Conservation (phyloP, 106 monocot genomes). For the Chionographis japonica region DNA sequence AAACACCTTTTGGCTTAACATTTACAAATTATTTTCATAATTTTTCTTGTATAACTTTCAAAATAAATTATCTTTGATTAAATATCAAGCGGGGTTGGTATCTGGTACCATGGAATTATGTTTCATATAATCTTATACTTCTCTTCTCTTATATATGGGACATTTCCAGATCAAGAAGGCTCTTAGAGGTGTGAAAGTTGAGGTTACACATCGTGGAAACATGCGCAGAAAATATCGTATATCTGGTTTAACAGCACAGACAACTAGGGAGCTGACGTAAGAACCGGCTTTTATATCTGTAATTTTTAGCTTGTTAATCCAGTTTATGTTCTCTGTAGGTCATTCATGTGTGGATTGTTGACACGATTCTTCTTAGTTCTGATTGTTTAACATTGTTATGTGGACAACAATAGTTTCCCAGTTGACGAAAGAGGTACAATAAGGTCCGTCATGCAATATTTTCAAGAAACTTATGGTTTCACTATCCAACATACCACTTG, state of each 20-base stretch:
- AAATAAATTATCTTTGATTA: too few relatives aligned
- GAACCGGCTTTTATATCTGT: neutral
- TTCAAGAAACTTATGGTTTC: constrained; percentile 82
- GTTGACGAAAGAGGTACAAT: constrained; percentile 77
- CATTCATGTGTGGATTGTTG: neutral
- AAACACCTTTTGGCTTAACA: too few relatives aligned
- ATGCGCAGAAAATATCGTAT: constrained; percentile 94
- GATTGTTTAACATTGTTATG: neutral
- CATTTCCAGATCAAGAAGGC: constrained; percentile 77
- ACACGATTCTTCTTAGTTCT: neutral
- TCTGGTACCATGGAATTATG: too few relatives aligned
- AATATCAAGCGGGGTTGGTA: too few relatives aligned
- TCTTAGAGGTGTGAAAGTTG: constrained; percentile 86
- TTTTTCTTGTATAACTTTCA: too few relatives aligned
- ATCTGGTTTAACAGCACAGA: constrained; percentile 82
- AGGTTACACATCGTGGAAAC: constrained; percentile 84
- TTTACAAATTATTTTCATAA: too few relatives aligned
- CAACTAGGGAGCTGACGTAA: constrained; percentile 84
- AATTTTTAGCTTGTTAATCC: neutral
- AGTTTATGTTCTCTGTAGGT: neutral
- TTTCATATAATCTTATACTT: too few relatives aligned
- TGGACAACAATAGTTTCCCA: constrained; percentile 46
- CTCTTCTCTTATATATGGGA: neutral
- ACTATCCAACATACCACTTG: constrained; percentile 56
- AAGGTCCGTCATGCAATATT: constrained; percentile 86